Base-by-base conservation (phyloP, 2,329 filamentous ascomycete genomes). In the Calonectria pseudoreteaudii region DNA sequence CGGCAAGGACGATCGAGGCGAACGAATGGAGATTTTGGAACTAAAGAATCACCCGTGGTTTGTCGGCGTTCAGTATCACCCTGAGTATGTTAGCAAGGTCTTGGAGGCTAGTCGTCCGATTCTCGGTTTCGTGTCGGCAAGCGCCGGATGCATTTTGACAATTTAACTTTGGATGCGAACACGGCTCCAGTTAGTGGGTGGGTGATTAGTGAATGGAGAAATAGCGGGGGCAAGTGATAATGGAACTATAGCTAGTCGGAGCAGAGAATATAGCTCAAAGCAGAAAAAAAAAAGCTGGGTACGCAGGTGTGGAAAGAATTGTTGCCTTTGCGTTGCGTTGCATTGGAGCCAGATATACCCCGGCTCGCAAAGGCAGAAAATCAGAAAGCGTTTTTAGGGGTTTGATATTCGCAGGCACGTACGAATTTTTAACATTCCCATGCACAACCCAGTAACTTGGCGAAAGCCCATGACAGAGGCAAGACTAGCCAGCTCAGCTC, bases 1-100 rank as follows among this genome's bases (percentile, higher is more conserved):
- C 72, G 94, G 94, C 77, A 95, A 95, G 84, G 95, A 97, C 80
- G 92, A 94, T 72, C 92, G 89, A 72, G 94, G 93, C 58, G 91
- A 93, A 78, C 91, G 95, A 41, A 95, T 97, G 93, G 95, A 97
- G 86, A 90, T 95, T 66, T 86, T 97, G 44, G 95, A 98, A 85
- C 86, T 97, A 74, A 92, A 93, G 82, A 92, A 96, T 76, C 95
- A 98, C 83, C 94, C 94, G 0, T 98, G 91, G 88, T 98, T 93
- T 79, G 94, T 97, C 23, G 85, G 80, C 74, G 66, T 66, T 66
- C 58, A 70, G 36, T 16, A 26, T 41, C 95, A 98, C 82, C 95
- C 96, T 1, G 95, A 98, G 84, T 98, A 96, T 82, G 88, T 94
- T 65, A 93, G 90, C 77, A 90, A 93, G 69, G 95, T 97, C 3